Conservation (phyloP, 176 grass and related monocot genomes). For the Zea luxurians region DNA sequence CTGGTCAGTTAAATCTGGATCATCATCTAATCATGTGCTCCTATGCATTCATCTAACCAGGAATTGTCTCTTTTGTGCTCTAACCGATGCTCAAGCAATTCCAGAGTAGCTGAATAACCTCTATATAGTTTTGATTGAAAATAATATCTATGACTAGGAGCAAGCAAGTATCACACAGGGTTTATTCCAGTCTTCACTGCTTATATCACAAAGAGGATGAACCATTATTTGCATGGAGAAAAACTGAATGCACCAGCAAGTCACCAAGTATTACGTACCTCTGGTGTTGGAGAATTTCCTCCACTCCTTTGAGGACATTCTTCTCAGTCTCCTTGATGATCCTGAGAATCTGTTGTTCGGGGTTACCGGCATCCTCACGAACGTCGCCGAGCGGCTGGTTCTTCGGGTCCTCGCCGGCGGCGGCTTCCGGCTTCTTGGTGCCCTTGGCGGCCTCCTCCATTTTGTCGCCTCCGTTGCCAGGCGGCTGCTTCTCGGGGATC, state of each 20-base stretch:
- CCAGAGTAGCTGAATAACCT: not conserved
- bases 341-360: too few species aligned
- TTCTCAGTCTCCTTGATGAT: too few species aligned
- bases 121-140: not conserved
- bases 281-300: too few species aligned
- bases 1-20: not conserved
- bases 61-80: not conserved
- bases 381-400: too few species aligned
- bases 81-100: slow-evolving; percentile 3
- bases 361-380: too few species aligned
- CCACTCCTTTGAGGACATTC: too few species aligned
- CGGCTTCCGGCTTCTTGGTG: too few species aligned
- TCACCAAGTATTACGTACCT: too few species aligned
- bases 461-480: too few species aligned
- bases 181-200: not conserved
- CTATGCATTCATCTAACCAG: not conserved
- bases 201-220: not conserved
- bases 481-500: too few species aligned
- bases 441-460: too few species aligned
- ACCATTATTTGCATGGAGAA: not conserved
- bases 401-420: too few species aligned
- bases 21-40: not conserved
- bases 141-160: not conserved
- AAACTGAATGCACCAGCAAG: not conserved
- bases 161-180: not conserved